Evolutionary conservation across 2,329 filamentous ascomycete species (phyloP).

Genomic region (Aspergillus melleus): DNA sequence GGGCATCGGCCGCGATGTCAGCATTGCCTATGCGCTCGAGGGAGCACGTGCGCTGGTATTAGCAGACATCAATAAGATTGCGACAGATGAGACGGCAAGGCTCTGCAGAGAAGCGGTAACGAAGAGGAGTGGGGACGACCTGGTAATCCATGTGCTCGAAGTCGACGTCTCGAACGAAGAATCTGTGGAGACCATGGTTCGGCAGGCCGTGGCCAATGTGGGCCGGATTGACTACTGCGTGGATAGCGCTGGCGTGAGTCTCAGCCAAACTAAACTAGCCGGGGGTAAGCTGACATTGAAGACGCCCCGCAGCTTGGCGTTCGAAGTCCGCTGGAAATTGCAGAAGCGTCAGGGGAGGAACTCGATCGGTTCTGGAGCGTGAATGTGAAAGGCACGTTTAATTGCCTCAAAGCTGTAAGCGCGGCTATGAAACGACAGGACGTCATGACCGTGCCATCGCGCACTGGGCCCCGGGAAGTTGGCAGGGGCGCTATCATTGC

Average conservation of each 20-base stretch:
- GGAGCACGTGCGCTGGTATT: slow-evolving; percentile 23
- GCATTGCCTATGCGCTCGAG: slow-evolving; percentile 19
- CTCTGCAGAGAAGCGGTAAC: slow-evolving; percentile 25
- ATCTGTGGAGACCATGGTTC: slow-evolving; percentile 27
- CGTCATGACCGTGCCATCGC: slow-evolving; percentile 39
- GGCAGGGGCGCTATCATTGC: slow-evolving; percentile 40
- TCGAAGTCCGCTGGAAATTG: background rate
- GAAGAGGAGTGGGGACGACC: slow-evolving; percentile 10
- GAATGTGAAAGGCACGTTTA: slow-evolving; percentile 43
- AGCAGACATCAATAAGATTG: slow-evolving; percentile 23
- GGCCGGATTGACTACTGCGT: slow-evolving; percentile 28
- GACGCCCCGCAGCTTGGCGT: slow-evolving; percentile 2
- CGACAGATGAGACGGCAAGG: slow-evolving; percentile 20
- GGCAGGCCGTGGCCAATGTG: slow-evolving; percentile 16
- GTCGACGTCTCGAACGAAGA: slow-evolving; percentile 25
- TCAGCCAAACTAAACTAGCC: background rate
- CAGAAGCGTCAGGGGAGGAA: slow-evolving; percentile 19
- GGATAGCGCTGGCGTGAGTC: slow-evolving; percentile 22
- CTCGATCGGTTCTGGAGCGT: slow-evolving; percentile 39
- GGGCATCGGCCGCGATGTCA: slow-evolving; percentile 14
- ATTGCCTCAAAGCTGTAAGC: slow-evolving; percentile 36
- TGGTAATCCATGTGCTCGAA: slow-evolving; percentile 23
- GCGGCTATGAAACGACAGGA: slow-evolving; percentile 16
- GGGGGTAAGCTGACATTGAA: background rate
- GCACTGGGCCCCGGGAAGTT: slow-evolving; percentile 20